Base-by-base conservation (phyloP, 805 yeast genomes). In the Torulaspora maleeae region DNA sequence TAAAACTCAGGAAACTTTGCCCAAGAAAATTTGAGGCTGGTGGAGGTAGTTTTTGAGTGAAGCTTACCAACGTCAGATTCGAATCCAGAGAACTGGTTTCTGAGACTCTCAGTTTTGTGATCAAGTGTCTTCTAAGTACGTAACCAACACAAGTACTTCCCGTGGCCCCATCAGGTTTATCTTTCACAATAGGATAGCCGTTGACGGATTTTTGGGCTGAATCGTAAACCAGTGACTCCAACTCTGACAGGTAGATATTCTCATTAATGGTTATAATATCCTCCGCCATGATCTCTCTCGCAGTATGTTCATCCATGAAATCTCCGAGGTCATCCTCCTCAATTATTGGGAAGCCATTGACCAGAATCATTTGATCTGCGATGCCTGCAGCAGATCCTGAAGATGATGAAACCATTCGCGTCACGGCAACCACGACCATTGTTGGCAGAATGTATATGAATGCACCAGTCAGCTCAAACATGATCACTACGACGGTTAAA, bases 401-500 rank as follows among this genome's bases (percentile, higher is more conserved):
- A 44, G 69, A 72, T 48, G 86, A 93, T 53, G 80, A 78, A n/a
- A 93, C 80, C 29, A 80, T 68, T 57, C 86, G 86, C 2, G 98
- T 90, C 8, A 83, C 78, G 1, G 95, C 91, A 1, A 93, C 95
- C 0, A 88, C 95, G 42, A 93, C 84, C 99, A 93, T 93, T 0
- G 95, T 86, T 2, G 99, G 99, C 10, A 95, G 76, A 48, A 93
- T 86, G 61, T 87, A 93, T 39, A 84, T 78, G 44, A 90, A 71
- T 1, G 99, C 99, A 27, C 99, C 99, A 0, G 99, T 93, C 44
- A 93, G 69, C 67, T 93, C 98, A 66, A 90, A 86, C 95, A 93
- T 89, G 34, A 95, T 84, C 12, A 93, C 86, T 1, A 90, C 98
- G 16, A 91, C 97, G 0, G 98, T 83, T 8, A 93, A 82, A 0